Evolutionary conservation across 208 protist species (phyloP).

Genomic region (Wallacemonas sp.): DNA sequence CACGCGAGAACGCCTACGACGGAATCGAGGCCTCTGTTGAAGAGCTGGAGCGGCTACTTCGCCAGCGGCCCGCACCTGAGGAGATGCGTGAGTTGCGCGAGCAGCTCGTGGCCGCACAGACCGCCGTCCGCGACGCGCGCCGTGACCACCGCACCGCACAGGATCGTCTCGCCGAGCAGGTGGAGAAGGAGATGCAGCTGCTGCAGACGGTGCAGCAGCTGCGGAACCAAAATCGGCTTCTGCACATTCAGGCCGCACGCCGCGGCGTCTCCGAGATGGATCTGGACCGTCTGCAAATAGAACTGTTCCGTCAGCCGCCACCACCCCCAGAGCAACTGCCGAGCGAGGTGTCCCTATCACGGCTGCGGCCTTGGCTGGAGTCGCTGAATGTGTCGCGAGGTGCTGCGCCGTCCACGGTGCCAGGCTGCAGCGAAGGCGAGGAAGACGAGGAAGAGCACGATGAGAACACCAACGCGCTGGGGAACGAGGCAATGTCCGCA

Average conservation of each 20-base stretch:
- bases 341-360: background rate
- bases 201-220: conserved; percentile 17
- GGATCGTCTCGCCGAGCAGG: conserved; percentile 16
- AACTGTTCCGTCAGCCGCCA: conserved; percentile 6
- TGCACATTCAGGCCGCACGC: conserved; percentile 30
- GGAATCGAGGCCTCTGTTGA: conserved; percentile 8
- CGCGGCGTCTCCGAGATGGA: background rate
- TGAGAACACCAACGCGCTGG: background rate
- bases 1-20: conserved; percentile 4
- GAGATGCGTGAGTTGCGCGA: conserved; percentile 15
- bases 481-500: no score
- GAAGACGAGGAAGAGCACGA: background rate
- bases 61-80: conserved; percentile 13
- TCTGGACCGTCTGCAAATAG: conserved; percentile 6
- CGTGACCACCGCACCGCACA: conserved; percentile 21
- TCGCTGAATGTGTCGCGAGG: background rate
- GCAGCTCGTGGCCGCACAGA: conserved; percentile 13
- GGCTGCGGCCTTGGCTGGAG: no score
- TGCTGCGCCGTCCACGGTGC: conserved; percentile 1
- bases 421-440: conserved; percentile 6
- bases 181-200: conserved; percentile 30
- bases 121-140: conserved; percentile 25
- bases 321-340: background rate
- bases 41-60: conserved; percentile 15
- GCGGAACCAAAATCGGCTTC: conserved; percentile 32